Percentiles rank a stretch among this genome's conserved stretches.
Evolutionary conservation across 225 moss, liverwort and hornwort species (phyloP).

Genomic region (Asterella californica): DNA sequence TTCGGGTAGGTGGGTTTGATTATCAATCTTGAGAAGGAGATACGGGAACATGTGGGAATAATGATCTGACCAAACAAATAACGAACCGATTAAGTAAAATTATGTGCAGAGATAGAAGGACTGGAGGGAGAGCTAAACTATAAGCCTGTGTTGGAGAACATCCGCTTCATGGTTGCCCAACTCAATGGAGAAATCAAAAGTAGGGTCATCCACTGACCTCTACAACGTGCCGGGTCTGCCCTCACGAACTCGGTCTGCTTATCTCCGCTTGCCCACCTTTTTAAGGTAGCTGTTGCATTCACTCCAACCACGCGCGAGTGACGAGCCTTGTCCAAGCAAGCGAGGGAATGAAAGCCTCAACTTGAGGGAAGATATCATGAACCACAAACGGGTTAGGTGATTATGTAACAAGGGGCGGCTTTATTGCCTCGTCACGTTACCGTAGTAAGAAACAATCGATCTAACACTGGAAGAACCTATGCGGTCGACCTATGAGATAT

Average conservation of each 20-base stretch:
- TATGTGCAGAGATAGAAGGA: constrained; percentile 52
- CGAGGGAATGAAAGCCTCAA: neutral
- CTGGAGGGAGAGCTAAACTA: constrained; percentile 67
- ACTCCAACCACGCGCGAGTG: neutral
- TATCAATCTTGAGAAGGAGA: neutral
- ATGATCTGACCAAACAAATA: neutral
- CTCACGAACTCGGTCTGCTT: neutral
- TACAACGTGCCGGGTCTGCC: neutral
- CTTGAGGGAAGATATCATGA: neutral
- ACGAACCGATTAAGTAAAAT: neutral
- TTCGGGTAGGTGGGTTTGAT: neutral
- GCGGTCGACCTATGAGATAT: neutral
- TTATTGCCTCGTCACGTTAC: neutral
- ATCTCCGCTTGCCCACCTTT: neutral
- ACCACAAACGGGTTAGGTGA: neutral
- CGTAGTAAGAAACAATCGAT: neutral
- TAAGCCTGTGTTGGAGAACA: constrained; percentile 73
- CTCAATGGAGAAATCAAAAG: constrained; percentile 61
- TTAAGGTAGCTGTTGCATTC: neutral
- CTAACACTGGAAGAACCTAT: neutral
- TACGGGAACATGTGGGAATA: neutral
- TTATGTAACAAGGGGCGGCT: neutral
- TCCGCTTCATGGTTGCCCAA: constrained; percentile 66
- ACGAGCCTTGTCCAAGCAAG: neutral
- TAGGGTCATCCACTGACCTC: constrained; percentile 17